phyloP scores from a whole-genome alignment of 2,329 filamentous ascomycete species.

The Aplosporella prunicola region DNA sequence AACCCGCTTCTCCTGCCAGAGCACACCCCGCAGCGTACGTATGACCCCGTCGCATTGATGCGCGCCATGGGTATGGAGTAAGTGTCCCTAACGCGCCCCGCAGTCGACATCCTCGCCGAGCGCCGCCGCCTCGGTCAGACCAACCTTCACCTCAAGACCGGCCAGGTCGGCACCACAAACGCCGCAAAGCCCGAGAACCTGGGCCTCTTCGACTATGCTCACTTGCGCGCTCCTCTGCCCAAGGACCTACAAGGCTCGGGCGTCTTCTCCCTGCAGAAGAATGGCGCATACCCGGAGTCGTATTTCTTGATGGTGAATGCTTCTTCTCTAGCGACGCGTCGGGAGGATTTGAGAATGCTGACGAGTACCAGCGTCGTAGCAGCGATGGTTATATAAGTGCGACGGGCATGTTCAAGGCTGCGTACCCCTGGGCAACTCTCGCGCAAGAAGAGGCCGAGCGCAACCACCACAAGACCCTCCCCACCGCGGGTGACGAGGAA shows the following conservation, averaged over 20 bases:
- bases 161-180: slow-evolving; percentile 58
- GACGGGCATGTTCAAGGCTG: slow-evolving; percentile 87
- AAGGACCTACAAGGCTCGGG: slow-evolving; percentile 80
- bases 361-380: slow-evolving; percentile 59
- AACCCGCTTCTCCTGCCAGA: slow-evolving; percentile 58
- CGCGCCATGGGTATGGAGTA: too few species aligned
- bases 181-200: slow-evolving; percentile 64
- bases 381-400: slow-evolving; percentile 76
- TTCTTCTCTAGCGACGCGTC: too few species aligned
- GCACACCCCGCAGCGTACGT: slow-evolving; percentile 55
- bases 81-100: slow-evolving; percentile 15
- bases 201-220: slow-evolving; percentile 89
- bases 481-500: slow-evolving; percentile 78
- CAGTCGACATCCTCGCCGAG: slow-evolving; percentile 55
- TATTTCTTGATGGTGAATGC: slow-evolving; percentile 81
- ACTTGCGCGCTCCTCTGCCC: slow-evolving; percentile 83
- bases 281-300: slow-evolving; percentile 60
- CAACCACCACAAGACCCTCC: slow-evolving; percentile 72
- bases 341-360: neutral
- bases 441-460: slow-evolving; percentile 68
- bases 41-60: slow-evolving; percentile 17
- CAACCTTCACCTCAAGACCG: slow-evolving; percentile 73
- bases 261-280: slow-evolving; percentile 67
- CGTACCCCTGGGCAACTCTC: slow-evolving; percentile 67
- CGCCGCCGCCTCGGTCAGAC: slow-evolving; percentile 89